phyloP scores from a whole-genome alignment of 225 moss, liverwort and hornwort species.

The Marchantia polymorpha region DNA sequence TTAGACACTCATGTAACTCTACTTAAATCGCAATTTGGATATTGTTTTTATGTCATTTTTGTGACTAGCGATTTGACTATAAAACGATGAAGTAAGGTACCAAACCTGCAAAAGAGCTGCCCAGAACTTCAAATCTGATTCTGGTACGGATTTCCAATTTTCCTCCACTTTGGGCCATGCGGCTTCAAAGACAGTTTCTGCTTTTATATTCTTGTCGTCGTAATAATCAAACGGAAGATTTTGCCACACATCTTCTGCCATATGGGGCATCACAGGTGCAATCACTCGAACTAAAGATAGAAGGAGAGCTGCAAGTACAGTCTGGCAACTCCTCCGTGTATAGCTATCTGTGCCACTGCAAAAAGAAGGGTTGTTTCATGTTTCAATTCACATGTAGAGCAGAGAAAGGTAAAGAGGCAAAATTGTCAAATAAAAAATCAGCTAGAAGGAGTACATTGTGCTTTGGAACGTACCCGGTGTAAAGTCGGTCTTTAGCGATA shows the following conservation, averaged over 20 bases:
- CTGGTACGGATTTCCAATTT: constrained; percentile 63
- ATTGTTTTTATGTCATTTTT: too few relatives aligned
- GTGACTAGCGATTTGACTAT: too few relatives aligned
- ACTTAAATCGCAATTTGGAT: too few relatives aligned
- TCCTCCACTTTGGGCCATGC: constrained; percentile 80
- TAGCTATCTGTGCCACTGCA: constrained; percentile 93
- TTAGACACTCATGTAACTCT: too few relatives aligned
- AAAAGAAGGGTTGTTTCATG: not conserved
- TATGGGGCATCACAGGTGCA: constrained; percentile 89
- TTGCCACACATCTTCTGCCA: constrained; percentile 98
- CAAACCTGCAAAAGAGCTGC: constrained; percentile 65
- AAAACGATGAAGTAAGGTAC: not conserved
- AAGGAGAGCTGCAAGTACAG: constrained; percentile 79
- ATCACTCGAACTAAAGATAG: constrained; percentile 78
- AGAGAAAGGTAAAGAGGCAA: too few relatives aligned
- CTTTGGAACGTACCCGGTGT: constrained; percentile 62
- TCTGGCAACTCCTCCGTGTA: constrained; percentile 87
- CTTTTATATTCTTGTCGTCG: constrained; percentile 37
- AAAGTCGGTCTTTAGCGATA: constrained; percentile 93
- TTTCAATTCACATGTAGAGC: not conserved
- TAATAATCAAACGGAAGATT: constrained; percentile 68
- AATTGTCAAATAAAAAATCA: not conserved
- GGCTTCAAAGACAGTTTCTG: constrained; percentile 84
- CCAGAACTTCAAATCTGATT: constrained; percentile 69
- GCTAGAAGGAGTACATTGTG: not conserved